Evolutionary conservation across 768 basidiomycete genomes (phyloP).

Genomic region (Inosperma sp.): DNA sequence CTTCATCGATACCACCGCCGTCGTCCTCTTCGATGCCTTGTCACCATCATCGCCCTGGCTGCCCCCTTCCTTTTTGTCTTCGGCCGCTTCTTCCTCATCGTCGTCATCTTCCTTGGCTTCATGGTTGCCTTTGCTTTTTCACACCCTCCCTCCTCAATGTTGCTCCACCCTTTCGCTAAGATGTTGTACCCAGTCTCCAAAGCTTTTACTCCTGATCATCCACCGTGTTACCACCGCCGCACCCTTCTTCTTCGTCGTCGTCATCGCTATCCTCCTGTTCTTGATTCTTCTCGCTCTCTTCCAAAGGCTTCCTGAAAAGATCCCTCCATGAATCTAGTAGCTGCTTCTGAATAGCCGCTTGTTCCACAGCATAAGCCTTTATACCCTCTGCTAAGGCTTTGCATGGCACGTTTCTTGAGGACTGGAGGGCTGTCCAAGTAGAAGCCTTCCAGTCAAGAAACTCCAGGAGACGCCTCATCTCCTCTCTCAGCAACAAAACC

Average conservation of each 20-base stretch:
- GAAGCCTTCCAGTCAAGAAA: neutral
- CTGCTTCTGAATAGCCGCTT: neutral
- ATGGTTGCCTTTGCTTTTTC: no score
- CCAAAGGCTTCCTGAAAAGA: neutral
- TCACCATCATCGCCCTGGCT: no score
- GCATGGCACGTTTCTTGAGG: neutral
- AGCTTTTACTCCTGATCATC: no score
- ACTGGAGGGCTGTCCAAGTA: neutral
- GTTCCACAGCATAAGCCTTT: neutral
- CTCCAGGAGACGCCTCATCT: neutral
- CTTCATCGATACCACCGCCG: no score
- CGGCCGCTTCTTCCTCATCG: no score
- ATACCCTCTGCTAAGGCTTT: conserved; percentile 2
- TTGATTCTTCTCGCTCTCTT: neutral
- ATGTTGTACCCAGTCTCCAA: no score
- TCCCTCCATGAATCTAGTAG: neutral
- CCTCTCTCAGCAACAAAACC: conserved; percentile 2
- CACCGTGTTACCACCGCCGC: neutral
- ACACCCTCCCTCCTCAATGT: no score
- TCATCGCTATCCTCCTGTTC: neutral
- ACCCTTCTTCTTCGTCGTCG: neutral
- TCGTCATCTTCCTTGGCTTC: no score
- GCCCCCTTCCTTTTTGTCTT: no score
- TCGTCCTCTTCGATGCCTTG: no score
- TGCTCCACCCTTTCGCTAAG: no score